Evolutionary conservation across 2,329 filamentous ascomycete species (phyloP).

Genomic region (Elsinoe perseae): DNA sequence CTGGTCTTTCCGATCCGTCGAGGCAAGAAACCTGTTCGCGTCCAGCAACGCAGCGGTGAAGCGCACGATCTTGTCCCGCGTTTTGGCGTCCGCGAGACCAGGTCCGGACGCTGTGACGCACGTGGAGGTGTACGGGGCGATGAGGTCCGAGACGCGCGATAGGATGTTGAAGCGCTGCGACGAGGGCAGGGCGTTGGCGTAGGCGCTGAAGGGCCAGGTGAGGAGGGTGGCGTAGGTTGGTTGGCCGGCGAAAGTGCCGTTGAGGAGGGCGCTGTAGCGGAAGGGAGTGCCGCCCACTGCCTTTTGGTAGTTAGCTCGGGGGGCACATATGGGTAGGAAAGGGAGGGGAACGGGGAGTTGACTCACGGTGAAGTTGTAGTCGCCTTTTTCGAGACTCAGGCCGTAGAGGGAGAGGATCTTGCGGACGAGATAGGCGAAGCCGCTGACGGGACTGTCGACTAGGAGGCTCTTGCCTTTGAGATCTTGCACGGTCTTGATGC

Average conservation of each 20-base stretch:
- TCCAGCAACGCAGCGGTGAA: neutral
- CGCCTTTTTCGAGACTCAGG: neutral
- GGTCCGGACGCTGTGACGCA: neutral
- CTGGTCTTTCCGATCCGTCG: neutral
- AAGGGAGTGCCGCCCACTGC: neutral
- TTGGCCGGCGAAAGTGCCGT: neutral
- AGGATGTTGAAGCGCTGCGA: neutral
- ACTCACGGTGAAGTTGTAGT: neutral
- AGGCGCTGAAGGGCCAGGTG: neutral
- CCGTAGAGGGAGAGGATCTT: neutral
- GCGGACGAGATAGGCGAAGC: neutral
- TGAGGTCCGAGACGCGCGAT: neutral
- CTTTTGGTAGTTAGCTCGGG: neutral
- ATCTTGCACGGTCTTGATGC: neutral
- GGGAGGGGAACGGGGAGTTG: neutral
- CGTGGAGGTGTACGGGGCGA: neutral
- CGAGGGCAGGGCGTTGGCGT: neutral
- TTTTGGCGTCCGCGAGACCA: neutral
- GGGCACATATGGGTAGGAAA: neutral
- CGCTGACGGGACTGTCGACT: neutral
- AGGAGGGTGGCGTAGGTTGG: neutral
- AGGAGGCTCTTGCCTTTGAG: neutral
- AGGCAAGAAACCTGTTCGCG: neutral
- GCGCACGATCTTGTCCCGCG: neutral
- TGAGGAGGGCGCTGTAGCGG: neutral